Evolutionary conservation across 805 yeast genomes (phyloP).

Genomic region (Pichia rugopelliculosa): DNA sequence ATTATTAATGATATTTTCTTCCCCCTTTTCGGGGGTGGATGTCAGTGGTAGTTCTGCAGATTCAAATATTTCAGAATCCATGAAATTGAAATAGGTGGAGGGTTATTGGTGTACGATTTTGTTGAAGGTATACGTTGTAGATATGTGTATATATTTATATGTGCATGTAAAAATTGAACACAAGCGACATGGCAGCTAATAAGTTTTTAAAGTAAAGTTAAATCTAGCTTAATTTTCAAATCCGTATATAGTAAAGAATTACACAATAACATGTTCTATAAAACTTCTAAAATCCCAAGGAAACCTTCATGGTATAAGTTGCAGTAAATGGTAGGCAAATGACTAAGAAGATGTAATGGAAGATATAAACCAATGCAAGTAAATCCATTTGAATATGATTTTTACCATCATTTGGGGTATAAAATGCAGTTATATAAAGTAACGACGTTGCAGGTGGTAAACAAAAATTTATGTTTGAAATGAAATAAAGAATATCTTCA

Average conservation of each 20-base stretch:
- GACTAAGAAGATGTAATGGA: constrained; percentile 63
- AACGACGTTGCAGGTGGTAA: constrained; percentile 86
- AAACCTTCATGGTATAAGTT: constrained; percentile 55
- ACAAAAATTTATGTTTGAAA: constrained; percentile 66
- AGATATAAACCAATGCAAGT: constrained; percentile 65
- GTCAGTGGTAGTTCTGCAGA: background rate
- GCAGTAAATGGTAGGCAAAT: constrained; percentile 69
- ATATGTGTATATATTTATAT: too few species aligned
- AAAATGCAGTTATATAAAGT: constrained; percentile 82
- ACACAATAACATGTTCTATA: background rate
- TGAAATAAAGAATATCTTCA: constrained; percentile 58
- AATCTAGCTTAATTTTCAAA: background rate
- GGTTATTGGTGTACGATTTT: too few species aligned
- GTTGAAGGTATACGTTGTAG: too few species aligned
- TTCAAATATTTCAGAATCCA: background rate
- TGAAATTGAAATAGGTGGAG: background rate
- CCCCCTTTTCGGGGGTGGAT: constrained; percentile 2
- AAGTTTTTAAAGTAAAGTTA: too few species aligned
- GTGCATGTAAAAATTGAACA: too few species aligned
- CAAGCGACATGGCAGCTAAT: too few species aligned
- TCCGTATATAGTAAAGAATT: background rate
- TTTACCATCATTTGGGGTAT: constrained; percentile 54
- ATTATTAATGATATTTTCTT: background rate
- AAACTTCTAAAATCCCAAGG: constrained; percentile 30
- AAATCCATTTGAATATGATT: constrained; percentile 73